These are phyloP conservation scores for Canariomyces notabilis DNA, from an alignment of 2,329 filamentous ascomycete genomes.

Conservation along the genomic window DNA sequence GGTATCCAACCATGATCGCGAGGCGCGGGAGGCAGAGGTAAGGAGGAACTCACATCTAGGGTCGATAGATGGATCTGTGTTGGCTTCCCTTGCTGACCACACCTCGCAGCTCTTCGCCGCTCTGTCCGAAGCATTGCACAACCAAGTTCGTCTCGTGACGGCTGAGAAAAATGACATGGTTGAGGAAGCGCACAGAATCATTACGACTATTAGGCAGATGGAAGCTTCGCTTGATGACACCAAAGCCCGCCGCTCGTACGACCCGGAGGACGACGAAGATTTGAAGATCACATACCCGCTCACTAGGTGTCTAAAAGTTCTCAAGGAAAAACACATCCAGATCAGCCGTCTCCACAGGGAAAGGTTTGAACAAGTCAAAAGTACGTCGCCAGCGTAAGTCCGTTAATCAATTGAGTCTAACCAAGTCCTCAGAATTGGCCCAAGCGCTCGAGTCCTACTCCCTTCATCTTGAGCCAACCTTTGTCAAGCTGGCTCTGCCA, in stretches of 20 bases:
- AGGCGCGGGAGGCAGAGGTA: constrained; percentile 85
- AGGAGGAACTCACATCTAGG: constrained; percentile 26
- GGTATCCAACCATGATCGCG: constrained; percentile 87
- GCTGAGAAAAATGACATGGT: constrained; percentile 84
- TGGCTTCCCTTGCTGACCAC: constrained; percentile 11
- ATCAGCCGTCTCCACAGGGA: constrained; percentile 81
- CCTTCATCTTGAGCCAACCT: constrained; percentile 85
- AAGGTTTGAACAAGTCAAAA: constrained; percentile 92
- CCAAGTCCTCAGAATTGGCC: constrained; percentile 65
- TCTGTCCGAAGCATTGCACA: constrained; percentile 85
- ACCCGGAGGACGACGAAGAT: constrained; percentile 54
- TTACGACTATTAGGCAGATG: constrained; percentile 88
- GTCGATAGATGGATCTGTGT: not conserved
- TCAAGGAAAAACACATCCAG: constrained; percentile 82
- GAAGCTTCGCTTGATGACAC: constrained; percentile 80
- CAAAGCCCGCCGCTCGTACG: constrained; percentile 57
- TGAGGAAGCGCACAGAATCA: constrained; percentile 82
- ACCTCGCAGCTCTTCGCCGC: constrained; percentile 73
- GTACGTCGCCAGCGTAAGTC: constrained; percentile 47
- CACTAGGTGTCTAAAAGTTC: constrained; percentile 66
- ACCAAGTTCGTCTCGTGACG: constrained; percentile 79
- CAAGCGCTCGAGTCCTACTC: constrained; percentile 94
- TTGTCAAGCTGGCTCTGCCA: constrained; percentile 79
- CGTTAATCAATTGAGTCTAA: not conserved
- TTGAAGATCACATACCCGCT: constrained; percentile 80